These are phyloP conservation scores for Echites panduratus DNA, from an alignment of 257 asterid genomes.

Conservation along the genomic window DNA sequence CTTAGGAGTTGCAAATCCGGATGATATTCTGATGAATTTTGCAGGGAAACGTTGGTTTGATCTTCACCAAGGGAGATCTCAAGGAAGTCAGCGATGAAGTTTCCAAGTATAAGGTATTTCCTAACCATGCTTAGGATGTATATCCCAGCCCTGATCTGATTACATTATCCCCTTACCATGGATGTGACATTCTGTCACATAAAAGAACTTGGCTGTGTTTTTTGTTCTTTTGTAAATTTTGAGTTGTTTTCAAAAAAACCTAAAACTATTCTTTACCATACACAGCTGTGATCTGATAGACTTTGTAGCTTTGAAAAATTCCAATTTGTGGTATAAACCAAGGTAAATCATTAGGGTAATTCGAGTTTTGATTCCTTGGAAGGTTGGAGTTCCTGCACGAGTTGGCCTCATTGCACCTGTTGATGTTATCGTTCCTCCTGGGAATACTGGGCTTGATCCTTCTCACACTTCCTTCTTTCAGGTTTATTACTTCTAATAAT, in stretches of 20 bases:
- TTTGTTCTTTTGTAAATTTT: too few species aligned
- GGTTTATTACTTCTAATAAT: constrained; percentile 15
- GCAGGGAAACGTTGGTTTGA: constrained; percentile 36
- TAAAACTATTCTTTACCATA: not conserved
- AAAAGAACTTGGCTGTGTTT: not conserved
- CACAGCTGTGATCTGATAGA: not conserved
- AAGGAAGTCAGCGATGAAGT: constrained; percentile 40
- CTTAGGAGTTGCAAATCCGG: not conserved
- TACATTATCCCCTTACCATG: not conserved
- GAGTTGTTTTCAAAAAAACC: not conserved
- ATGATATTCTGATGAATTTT: not conserved
- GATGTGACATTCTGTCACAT: not conserved
- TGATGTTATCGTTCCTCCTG: constrained; percentile 38
- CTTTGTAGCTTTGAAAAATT: not conserved
- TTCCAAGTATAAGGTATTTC: constrained; percentile 28
- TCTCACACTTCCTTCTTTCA: constrained; percentile 40
- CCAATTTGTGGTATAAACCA: not conserved
- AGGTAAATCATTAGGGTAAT: not conserved
- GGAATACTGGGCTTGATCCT: constrained; percentile 41
- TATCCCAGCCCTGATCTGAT: not conserved
- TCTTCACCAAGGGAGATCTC: constrained; percentile 35
- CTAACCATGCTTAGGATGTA: not conserved
- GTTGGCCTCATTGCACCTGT: constrained; percentile 35
- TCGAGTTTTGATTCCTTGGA: not conserved
- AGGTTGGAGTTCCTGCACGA: constrained; percentile 39